phyloP scores from a whole-genome alignment of 352 stramenopile genomes.

The Phytopythium litorale region DNA sequence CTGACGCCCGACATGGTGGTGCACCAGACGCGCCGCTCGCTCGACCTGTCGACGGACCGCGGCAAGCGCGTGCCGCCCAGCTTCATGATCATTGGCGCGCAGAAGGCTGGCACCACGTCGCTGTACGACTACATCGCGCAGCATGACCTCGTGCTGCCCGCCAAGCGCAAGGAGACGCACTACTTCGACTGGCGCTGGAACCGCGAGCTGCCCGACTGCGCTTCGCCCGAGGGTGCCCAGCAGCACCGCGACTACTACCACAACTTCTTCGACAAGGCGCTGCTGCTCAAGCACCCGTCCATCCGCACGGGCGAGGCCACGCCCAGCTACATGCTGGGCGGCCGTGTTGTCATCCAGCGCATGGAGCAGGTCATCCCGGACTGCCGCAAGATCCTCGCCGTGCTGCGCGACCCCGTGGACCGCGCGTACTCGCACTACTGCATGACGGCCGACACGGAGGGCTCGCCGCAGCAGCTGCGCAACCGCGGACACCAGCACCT shows the following conservation, averaged over 20 bases:
- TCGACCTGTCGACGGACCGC: slow-evolving; percentile 89
- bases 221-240: slow-evolving; percentile 46
- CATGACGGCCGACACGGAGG: slow-evolving; percentile 78
- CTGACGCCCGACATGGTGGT: slow-evolving; percentile 90
- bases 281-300: slow-evolving; percentile 84
- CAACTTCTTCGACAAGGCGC: slow-evolving; percentile 81
- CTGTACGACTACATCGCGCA: slow-evolving; percentile 98
- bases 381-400: slow-evolving; percentile 81
- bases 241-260: slow-evolving; percentile 72
- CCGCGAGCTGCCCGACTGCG: slow-evolving; percentile 43
- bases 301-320: slow-evolving; percentile 92
- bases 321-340: slow-evolving; percentile 89
- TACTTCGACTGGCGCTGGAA: slow-evolving; percentile 99
- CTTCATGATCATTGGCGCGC: slow-evolving; percentile 95
- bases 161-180: slow-evolving; percentile 95
- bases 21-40: slow-evolving; percentile 94
- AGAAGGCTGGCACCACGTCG: slow-evolving; percentile 96
- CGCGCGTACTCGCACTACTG: slow-evolving; percentile 89
- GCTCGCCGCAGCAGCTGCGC: slow-evolving; percentile 68
- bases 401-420: slow-evolving; percentile 80
- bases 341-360: slow-evolving; percentile 61
- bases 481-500: slow-evolving; percentile 78
- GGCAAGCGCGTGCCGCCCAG: slow-evolving; percentile 79
- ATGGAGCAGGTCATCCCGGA: slow-evolving; percentile 76
- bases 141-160: slow-evolving; percentile 92